These are phyloP conservation scores for Euphorbia pulcherrima DNA, from an alignment of 345 rosid species.

Conservation along the genomic window DNA sequence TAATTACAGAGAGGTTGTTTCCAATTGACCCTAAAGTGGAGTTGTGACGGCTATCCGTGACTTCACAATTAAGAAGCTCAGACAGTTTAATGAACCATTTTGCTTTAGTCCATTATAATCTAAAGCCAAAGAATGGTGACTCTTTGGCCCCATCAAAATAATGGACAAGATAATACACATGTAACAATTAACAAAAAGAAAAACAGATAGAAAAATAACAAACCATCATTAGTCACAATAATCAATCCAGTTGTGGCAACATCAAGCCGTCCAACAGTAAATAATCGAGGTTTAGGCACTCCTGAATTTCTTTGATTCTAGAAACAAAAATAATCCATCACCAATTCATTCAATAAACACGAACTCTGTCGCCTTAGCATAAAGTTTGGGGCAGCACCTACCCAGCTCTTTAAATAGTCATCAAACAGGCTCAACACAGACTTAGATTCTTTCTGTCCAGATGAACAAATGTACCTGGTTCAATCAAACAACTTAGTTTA, in stretches of 20 bases:
- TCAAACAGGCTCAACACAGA: conserved; percentile 66
- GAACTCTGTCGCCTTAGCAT: too few species aligned
- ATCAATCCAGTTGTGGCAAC: conserved; percentile 90
- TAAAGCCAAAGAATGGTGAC: too few species aligned
- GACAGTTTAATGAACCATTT: too few species aligned
- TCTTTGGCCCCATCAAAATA: too few species aligned
- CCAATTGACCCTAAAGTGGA: too few species aligned
- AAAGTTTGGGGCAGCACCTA: conserved; percentile 25
- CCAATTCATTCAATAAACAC: background rate
- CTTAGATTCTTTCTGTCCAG: conserved; percentile 74
- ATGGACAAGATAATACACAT: too few species aligned
- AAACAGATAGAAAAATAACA: background rate
- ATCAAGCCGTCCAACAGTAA: conserved; percentile 95
- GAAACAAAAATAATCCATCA: conserved; percentile 12
- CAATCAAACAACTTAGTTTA: background rate
- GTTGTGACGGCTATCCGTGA: too few species aligned
- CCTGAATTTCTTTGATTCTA: conserved; percentile 72
- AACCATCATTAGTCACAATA: conserved; percentile 90
- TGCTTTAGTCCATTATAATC: too few species aligned
- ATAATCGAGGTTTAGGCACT: conserved; percentile 73
- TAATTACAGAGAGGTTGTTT: too few species aligned
- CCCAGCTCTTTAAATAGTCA: conserved; percentile 71
- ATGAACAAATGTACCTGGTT: conserved; percentile 86
- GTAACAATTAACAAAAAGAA: background rate
- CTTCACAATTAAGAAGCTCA: too few species aligned